Base-by-base conservation (phyloP, 2,329 filamentous ascomycete genomes). In the Dactylellina cionopaga region DNA sequence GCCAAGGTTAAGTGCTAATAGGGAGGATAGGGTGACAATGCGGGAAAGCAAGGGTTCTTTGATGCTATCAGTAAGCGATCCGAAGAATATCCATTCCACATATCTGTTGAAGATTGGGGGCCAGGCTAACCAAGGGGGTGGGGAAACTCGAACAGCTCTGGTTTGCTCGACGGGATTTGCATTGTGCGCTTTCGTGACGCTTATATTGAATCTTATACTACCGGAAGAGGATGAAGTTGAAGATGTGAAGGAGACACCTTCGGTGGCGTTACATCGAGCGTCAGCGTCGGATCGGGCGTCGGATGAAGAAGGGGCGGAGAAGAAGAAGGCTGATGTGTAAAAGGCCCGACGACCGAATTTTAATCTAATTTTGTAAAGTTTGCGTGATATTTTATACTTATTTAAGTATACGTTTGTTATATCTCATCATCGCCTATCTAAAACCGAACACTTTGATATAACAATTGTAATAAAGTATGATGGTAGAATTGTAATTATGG, bases 161-260 rank as follows among this genome's bases (percentile, higher is more conserved):
- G 83, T 92, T 65, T 89, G 92, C 86, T 86, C 90, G 80, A 92
- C 77, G 15, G 76, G 77, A 17, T 78, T 78, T 64, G 76, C 76
- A 5, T 51, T 78, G 51, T 75, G 75, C 25, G 74, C 75, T 15
- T 73, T 76, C 62, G 78, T 83, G 52, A 81, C 81, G 3, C 81
- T 83, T 0, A 80, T 83, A 37, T 73, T 83, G 73, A 83, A 83
- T 71, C 69, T 80, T n/a, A 76, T 82, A 13, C 73, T 83, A 25
- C 80, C 81, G 1, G 77, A 78, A 52, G 64, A 74, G 6, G 76
- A 75, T 33, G 71, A 75, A 11, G 47, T 31, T 24, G 63, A 76
- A 24, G 64, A 52, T 29, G 70, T 70, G 31, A 62, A 62, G 27
- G 59, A 62, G 9, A 60, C 47, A n/a, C 56, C 65, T 3, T 54